These are phyloP conservation scores for Nakazawaea ambrosiae DNA, from an alignment of 805 yeast species.

Conservation along the genomic window DNA sequence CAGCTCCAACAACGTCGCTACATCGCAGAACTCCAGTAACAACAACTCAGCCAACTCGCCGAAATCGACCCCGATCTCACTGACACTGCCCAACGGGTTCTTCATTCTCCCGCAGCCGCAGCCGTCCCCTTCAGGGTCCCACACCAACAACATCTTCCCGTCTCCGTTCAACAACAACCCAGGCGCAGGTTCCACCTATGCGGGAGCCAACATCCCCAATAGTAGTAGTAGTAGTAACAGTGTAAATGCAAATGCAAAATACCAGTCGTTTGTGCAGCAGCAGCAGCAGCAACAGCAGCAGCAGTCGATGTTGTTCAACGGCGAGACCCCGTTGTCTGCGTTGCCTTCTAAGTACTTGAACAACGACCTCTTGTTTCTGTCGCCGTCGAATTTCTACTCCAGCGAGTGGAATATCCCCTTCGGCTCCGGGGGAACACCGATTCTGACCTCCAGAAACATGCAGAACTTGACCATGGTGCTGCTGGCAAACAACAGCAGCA, in stretches of 20 bases:
- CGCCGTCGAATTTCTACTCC: conserved; percentile 72
- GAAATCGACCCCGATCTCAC: conserved; percentile 22
- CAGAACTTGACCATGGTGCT: conserved; percentile 6
- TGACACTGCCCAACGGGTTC: conserved; percentile 21
- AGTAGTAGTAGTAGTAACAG: conserved; percentile 12
- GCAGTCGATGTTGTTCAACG: conserved; percentile 22
- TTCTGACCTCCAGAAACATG: not conserved
- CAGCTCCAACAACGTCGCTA: not conserved
- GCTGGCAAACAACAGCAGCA: not conserved
- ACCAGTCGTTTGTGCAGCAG: conserved; percentile 8
- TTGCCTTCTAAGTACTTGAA: conserved; percentile 65
- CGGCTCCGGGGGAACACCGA: conserved; percentile 33
- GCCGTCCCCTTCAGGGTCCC: conserved; percentile 19
- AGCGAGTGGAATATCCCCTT: conserved; percentile 48
- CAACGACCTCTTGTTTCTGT: conserved; percentile 56
- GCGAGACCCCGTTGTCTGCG: conserved; percentile 64
- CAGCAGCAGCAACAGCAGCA: conserved; percentile 8
- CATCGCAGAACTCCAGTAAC: not conserved
- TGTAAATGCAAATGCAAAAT: conserved; percentile 11
- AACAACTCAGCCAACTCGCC: conserved; percentile 12
- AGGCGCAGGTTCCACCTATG: not conserved
- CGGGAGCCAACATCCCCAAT: conserved; percentile 16
- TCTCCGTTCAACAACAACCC: conserved; percentile 18
- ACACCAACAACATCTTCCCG: conserved; percentile 21
- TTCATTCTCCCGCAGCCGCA: conserved; percentile 24